Conservation (phyloP, 805 yeast genomes). For the Candida nonsorbophila region DNA sequence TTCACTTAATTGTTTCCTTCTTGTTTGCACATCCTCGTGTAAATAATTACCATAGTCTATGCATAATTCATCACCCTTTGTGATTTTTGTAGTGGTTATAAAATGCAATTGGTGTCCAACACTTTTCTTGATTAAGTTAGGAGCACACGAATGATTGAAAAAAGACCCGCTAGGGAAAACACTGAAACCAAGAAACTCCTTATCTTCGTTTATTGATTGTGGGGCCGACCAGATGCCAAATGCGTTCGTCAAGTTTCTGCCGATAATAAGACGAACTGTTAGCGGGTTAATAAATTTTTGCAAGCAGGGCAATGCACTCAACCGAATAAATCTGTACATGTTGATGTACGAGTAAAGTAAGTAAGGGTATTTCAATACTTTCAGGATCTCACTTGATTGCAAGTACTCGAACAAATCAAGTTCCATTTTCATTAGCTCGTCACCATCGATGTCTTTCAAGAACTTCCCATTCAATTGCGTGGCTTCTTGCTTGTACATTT, state of each 20-base stretch:
- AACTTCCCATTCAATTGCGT: constrained; percentile 1
- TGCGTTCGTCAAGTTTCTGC: constrained; percentile 61
- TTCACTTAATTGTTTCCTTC: constrained; percentile 39
- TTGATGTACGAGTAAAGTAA: constrained; percentile 42
- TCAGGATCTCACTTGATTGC: constrained; percentile 49
- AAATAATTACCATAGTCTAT: constrained; percentile 56
- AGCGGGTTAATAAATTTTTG: constrained; percentile 32
- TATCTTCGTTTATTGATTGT: constrained; percentile 34
- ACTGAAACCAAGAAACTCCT: constrained; percentile 55
- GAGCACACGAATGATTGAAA: constrained; percentile 63
- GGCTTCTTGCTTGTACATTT: constrained; percentile 13
- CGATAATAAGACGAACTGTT: constrained; percentile 43
- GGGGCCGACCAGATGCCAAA: constrained; percentile 60
- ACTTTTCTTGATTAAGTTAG: constrained; percentile 48
- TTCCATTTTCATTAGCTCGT: constrained; percentile 12
- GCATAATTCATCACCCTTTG: constrained; percentile 45
- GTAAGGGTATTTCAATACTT: constrained; percentile 41
- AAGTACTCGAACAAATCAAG: constrained; percentile 30
- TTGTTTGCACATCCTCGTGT: constrained; percentile 30
- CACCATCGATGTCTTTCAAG: constrained; percentile 1
- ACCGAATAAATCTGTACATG: constrained; percentile 43
- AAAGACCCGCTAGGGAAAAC: constrained; percentile 60
- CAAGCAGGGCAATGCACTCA: constrained; percentile 29
- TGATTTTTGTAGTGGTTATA: constrained; percentile 34
- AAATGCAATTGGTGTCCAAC: constrained; percentile 35